Percentiles rank a stretch among this genome's conserved stretches.
Evolutionary conservation across 2,329 filamentous ascomycete species (phyloP).

Genomic region (Apiospora saccharicola): DNA sequence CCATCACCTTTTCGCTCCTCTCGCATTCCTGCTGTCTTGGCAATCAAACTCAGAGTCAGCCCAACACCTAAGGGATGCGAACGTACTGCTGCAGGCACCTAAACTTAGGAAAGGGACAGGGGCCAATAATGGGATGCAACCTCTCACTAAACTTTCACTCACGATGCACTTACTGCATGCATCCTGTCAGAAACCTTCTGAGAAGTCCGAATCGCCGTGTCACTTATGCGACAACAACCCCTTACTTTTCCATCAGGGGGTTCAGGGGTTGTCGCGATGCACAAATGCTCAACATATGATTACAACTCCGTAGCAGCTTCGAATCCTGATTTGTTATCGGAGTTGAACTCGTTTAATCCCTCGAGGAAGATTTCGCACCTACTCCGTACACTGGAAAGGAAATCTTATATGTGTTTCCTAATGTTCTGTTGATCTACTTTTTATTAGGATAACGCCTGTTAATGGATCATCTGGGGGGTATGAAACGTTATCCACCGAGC

Average conservation of each 20-base stretch:
- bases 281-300: not conserved
- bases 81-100: not conserved
- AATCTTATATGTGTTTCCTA: not conserved
- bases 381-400: not conserved
- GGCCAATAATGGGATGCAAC: not conserved
- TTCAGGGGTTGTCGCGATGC: constrained; percentile 1
- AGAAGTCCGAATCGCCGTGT: not conserved
- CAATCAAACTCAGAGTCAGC: not conserved
- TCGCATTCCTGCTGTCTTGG: not conserved
- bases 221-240: constrained; percentile 2
- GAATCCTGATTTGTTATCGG: not conserved
- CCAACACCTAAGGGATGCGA: not conserved
- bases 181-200: not conserved
- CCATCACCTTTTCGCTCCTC: not conserved
- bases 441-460: not conserved
- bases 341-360: not conserved
- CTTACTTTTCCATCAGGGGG: not conserved
- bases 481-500: not conserved
- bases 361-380: not conserved
- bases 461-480: not conserved
- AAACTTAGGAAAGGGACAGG: not conserved
- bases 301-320: not conserved
- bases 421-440: not conserved
- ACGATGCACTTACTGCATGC: not conserved
- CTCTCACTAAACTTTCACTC: not conserved